These are phyloP conservation scores for Erodium trifolium DNA, from an alignment of 441 rosid genomes.

Conservation along the genomic window DNA sequence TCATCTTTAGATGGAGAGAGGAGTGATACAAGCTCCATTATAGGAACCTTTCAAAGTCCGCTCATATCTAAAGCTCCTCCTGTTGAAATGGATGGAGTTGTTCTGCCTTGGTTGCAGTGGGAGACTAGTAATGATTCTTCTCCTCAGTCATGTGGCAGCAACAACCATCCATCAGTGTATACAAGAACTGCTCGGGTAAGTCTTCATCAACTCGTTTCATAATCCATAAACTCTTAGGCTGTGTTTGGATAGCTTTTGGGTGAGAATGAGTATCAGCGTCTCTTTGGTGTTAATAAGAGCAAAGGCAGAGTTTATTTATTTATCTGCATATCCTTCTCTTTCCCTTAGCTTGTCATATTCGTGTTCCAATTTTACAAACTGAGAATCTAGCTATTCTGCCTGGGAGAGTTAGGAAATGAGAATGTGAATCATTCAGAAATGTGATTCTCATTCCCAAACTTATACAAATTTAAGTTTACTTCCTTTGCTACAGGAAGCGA, in stretches of 20 bases:
- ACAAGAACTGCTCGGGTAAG: slow-evolving; percentile 45
- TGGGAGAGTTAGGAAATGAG: too few species aligned
- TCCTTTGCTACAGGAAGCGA: slow-evolving; percentile 30
- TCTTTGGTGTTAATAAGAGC: too few species aligned
- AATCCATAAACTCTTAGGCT: neutral
- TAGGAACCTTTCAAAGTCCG: slow-evolving; percentile 36
- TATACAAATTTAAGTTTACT: too few species aligned
- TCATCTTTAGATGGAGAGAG: slow-evolving; percentile 90
- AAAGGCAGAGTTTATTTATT: too few species aligned
- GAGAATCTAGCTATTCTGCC: too few species aligned
- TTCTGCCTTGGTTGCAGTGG: slow-evolving; percentile 91
- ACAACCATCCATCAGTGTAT: slow-evolving; percentile 22
- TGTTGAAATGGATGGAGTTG: slow-evolving; percentile 79
- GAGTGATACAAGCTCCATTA: slow-evolving; percentile 78
- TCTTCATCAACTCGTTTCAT: slow-evolving; percentile 1
- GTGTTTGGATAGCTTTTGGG: too few species aligned
- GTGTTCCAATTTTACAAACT: too few species aligned
- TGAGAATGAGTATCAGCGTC: too few species aligned
- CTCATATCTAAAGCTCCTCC: slow-evolving; percentile 30
- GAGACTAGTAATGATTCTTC: slow-evolving; percentile 49
- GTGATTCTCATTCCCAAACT: too few species aligned
- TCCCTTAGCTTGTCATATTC: too few species aligned
- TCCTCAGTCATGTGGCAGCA: slow-evolving; percentile 32
- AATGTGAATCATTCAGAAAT: too few species aligned
- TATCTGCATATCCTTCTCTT: too few species aligned